Conservation (phyloP, 148 eudicot species). For the Talinum fruticosum region DNA sequence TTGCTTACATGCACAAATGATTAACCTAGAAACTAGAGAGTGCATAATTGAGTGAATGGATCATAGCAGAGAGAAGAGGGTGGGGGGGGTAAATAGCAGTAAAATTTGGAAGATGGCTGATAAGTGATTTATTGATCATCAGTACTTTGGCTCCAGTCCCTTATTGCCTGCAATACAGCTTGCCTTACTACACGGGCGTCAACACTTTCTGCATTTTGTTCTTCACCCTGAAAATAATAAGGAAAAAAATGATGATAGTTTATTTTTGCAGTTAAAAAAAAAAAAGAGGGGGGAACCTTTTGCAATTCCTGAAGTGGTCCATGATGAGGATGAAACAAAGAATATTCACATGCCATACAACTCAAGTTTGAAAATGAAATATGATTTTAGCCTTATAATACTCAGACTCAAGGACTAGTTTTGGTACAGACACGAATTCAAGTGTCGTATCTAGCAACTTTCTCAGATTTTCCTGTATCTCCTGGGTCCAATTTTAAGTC, state of each 20-base stretch:
- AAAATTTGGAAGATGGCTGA: conserved; percentile 4
- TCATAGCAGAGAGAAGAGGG: background rate
- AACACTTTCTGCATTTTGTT: conserved; percentile 43
- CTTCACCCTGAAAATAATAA: conserved; percentile 41
- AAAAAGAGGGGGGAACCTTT: background rate
- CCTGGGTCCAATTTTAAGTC: conserved; percentile 6
- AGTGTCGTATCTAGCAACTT: background rate
- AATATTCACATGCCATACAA: conserved; percentile 37
- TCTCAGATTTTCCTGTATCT: conserved; percentile 14
- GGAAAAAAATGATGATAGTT: background rate
- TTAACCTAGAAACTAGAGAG: conserved; percentile 18
- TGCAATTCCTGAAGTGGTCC: conserved; percentile 23
- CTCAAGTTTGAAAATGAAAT: conserved; percentile 12
- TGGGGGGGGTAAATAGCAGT: background rate
- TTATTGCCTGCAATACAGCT: conserved; percentile 61
- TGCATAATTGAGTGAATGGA: background rate
- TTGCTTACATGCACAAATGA: conserved; percentile 7
- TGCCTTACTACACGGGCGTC: conserved; percentile 58
- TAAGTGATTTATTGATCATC: conserved; percentile 27
- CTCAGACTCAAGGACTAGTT: conserved; percentile 12
- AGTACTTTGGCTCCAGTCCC: conserved; percentile 49
- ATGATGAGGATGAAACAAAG: conserved; percentile 32
- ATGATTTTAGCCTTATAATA: conserved; percentile 14
- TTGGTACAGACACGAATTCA: conserved; percentile 7
- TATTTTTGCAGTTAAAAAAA: background rate